Base-by-base conservation (phyloP, 2,329 filamentous ascomycete genomes). In the Pseudogymnoascus sp. region DNA sequence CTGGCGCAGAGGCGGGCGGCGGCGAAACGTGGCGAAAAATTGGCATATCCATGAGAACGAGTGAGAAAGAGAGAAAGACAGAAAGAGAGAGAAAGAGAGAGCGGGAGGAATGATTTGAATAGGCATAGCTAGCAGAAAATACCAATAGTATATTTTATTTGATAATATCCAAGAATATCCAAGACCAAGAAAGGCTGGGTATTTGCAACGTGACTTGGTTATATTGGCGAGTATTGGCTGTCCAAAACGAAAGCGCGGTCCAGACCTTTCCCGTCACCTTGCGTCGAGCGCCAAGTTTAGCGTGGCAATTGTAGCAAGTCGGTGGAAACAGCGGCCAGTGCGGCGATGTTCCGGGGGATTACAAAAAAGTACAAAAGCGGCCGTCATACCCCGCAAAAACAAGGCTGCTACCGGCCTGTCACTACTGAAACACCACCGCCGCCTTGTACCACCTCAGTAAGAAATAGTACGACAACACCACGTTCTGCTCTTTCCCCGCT, bases 361-460 rank as follows among this genome's bases (percentile, higher is more conserved):
- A n/a, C 24, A 28, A 31, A 50, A 50, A 53, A 53, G 46, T 31
- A 53, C 46, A 53, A 53, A 53, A 53, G 26, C 26, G 19, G 46
- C 43, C 46, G 26, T 53, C 46, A 53, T 53, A 53, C 46, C 46
- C 46, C 46, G 46, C 46, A 53, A 53, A 53, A 53, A 31, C 26
- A 53, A 53, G 46, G 46, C 46, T 53, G 26, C 46, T 53, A 53
- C 46, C 46, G 26, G 46, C 26, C 46, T 53, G 46, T 53, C 46
- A 53, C 46, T 7, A 19, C 26, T 33, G 26, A 53, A 50, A 50
- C 43, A 16, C 46, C 26, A n/a, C 24, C 12, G 26, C 11, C 10
- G 24, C 14, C 12, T 6, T n/a, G 12, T n/a, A n/a, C 14, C 43
- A 31, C 24, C 43, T 31, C 24, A 53, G 14, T 14, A 43, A 28